Conservation (phyloP, 805 yeast genomes). For the Teunomyces atbi region DNA sequence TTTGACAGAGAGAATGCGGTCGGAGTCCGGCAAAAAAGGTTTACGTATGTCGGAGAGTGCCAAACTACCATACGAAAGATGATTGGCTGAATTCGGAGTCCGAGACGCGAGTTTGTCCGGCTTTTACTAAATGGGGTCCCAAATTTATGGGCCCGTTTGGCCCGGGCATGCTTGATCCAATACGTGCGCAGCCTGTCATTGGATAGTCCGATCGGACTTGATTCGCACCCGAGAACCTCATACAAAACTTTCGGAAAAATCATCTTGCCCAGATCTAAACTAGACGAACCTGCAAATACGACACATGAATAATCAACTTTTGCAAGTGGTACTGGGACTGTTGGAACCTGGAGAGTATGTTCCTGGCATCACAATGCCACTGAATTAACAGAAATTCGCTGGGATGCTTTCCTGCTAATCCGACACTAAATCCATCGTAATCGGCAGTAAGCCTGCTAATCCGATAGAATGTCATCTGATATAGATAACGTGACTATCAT, state of each 20-base stretch:
- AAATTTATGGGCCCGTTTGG: background rate
- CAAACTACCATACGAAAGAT: background rate
- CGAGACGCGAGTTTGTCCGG: background rate
- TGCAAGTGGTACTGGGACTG: background rate
- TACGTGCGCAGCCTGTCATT: background rate
- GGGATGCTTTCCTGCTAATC: background rate
- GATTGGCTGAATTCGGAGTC: background rate
- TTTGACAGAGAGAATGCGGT: constrained; percentile 1
- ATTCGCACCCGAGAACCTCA: background rate
- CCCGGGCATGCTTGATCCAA: background rate
- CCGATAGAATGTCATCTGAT: background rate
- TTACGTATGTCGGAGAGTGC: background rate
- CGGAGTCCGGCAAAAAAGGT: background rate
- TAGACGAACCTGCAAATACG: background rate
- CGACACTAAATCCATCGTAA: background rate
- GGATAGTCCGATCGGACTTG: constrained; percentile 3
- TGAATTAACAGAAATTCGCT: background rate
- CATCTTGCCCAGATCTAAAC: background rate
- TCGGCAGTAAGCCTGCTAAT: background rate
- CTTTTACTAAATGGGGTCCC: background rate
- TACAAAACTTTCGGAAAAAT: background rate
- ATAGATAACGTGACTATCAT: background rate
- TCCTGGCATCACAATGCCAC: background rate
- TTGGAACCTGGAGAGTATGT: background rate
- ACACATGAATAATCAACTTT: background rate